Base-by-base conservation (phyloP, 2,329 filamentous ascomycete genomes). In the Fusarium sp. region DNA sequence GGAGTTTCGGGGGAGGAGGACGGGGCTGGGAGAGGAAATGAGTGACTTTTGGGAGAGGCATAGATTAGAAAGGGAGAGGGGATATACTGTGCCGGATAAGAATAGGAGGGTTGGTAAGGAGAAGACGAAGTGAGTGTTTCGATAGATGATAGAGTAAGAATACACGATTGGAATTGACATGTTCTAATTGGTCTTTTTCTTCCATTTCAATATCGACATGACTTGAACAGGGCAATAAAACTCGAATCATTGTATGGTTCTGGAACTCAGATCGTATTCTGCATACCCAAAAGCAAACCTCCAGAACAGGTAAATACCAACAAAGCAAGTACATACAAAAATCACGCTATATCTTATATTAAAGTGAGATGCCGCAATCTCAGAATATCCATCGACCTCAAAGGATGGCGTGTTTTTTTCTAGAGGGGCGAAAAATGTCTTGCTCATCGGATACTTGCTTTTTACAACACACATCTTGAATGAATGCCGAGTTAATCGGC, bases 31-130 rank as follows among this genome's bases (percentile, higher is more conserved):
- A 23, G 76, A 74, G 64, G 79, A 81, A 55, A 73, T 73, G 36
- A 82, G 80, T 46, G 80, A 82, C 50, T 82, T 82, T 49, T 82
- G 80, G 80, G 79, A 80, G 65, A 77, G 77, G 40, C 78, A 82
- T 42, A 70, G 79, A 40, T 46, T 78, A 50, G 80, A 81, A 70
- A 75, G 80, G 68, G 80, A 81, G 46, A 75, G 74, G 16, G 80
- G 78, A 8, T 82, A 82, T 62, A 67, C 72, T 8, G 80, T 82
- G 11, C 80, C 80, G 2, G 77, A 78, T 58, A 79, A 80, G 69
- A 82, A 82, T 31, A 75, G 70, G 70, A 76, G 49, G 49, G 64
- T 29, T 3, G 44, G 11, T 4, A 38, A 57, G 13, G 55, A 59
- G 3, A 67, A 65, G 29, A 64, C 58, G 3, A 56, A 49, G 14